Evolutionary conservation across 768 basidiomycete genomes (phyloP), one percentile per base, ranked within the genome.

Genomic region (Trametes cingulata): DNA sequence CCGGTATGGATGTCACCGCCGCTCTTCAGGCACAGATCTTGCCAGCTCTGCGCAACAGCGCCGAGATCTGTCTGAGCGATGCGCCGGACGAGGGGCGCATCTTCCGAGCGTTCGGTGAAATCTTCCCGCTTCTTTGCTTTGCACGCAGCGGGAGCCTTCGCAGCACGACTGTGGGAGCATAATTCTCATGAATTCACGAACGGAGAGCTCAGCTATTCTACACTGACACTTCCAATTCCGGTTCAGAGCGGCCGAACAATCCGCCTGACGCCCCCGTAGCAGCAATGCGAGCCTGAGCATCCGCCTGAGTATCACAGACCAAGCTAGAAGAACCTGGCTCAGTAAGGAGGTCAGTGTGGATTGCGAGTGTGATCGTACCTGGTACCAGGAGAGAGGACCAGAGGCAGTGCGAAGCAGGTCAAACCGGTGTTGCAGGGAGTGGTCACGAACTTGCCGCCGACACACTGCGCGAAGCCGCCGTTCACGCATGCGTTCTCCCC

Each of bases 381-480:
- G 52, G 78, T 79, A 49, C 79, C 79, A 8, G 68, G 62, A 33
- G 63, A 67, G 60, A 76, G 75, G 6, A 78, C 76, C 27, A 80
- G 71, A 4, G 79, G 80, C 12, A 80, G 73, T 0, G 77, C 79
- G 22, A 70, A 64, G 70, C 80, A 81, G 36, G 52, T 60, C 24
- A 61, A 54, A 9, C 71, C 66, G 10, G 61, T 62, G 8, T 70
- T 67, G 66, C 80, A 81, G 8, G 59, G 48, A 1, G 72, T 71
- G 14, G 68, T 43, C 0, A 65, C 65, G 60, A 76, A 81, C 50
- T 68, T 67, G 29, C 74, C 74, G 45, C 64, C 65, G 22, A 72
- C 69, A 61, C 80, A 81, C 55, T 80, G 80, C 29, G 77, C 77
- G 58, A 80, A 80, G 6, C 54, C 56, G n/a, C 70, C 69, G 24